Conservation (phyloP, 164 flowering plant species). For the Umbellularia californica region DNA sequence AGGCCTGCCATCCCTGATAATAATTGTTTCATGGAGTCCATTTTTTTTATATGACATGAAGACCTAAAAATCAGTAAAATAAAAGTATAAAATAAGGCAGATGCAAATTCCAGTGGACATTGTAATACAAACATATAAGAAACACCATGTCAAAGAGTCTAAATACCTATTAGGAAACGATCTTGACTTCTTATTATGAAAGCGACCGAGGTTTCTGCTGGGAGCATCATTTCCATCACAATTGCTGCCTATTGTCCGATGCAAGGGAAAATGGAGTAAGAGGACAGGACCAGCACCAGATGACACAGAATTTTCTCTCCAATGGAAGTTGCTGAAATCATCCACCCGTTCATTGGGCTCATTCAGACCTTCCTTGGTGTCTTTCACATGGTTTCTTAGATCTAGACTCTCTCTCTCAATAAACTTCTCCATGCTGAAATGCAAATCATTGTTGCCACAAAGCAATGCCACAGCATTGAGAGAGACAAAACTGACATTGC, state of each 20-base stretch:
- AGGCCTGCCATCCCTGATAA: too few relatives aligned
- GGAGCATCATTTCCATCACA: conserved; percentile 11
- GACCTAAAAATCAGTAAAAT: neutral
- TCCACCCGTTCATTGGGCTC: conserved; percentile 8
- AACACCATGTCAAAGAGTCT: conserved; percentile 2
- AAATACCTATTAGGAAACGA: conserved; percentile 11
- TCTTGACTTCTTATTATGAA: conserved; percentile 3
- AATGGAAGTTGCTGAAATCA: conserved; percentile 14
- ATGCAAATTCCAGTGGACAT: neutral
- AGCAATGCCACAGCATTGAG: conserved; percentile 65
- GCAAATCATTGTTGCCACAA: conserved; percentile 51
- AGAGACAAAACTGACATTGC: conserved; percentile 60
- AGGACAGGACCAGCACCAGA: conserved; percentile 72
- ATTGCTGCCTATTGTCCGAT: conserved; percentile 16
- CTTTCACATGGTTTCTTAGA: conserved; percentile 21
- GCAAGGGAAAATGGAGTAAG: conserved; percentile 63
- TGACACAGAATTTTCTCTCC: conserved; percentile 45
- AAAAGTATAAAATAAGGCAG: too few relatives aligned
- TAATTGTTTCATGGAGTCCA: too few relatives aligned
- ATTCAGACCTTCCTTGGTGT: conserved; percentile 1
- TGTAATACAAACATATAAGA: neutral
- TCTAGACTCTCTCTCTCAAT: conserved; percentile 55
- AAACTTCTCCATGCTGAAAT: conserved; percentile 49
- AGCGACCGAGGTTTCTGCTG: conserved; percentile 3
- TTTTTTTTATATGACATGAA: too few relatives aligned